Conservation (phyloP, 2,329 filamentous ascomycete species). For the Metarhizium brunneum region DNA sequence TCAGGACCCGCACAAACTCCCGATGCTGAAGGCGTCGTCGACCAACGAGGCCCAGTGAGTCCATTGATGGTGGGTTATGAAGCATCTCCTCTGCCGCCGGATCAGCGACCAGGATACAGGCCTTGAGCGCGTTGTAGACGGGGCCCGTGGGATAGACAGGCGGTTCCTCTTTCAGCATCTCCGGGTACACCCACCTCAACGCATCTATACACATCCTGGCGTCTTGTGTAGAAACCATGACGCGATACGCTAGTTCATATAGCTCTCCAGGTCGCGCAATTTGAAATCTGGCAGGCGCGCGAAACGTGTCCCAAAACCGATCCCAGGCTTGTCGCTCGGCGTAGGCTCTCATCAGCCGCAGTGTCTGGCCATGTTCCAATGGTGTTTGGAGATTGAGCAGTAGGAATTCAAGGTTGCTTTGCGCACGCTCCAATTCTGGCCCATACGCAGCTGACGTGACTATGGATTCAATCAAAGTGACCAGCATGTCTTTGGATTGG, state of each 20-base stretch:
- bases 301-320: constrained; percentile 53
- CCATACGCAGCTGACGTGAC: constrained; percentile 22
- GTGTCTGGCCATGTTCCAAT: constrained; percentile 29
- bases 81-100: constrained; percentile 31
- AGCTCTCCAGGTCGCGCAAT: constrained; percentile 38
- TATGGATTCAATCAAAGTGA: constrained; percentile 33
- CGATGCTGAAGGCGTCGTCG: constrained; percentile 16
- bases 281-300: constrained; percentile 40
- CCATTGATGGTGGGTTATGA: constrained; percentile 8
- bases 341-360: constrained; percentile 36
- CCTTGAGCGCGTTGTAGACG: constrained; percentile 38
- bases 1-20: constrained; percentile 23
- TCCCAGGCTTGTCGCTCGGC: constrained; percentile 39
- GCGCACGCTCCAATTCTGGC: constrained; percentile 26
- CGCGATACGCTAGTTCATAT: constrained; percentile 45
- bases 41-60: constrained; percentile 7
- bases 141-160: constrained; percentile 33
- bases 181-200: constrained; percentile 44
- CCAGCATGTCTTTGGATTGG: constrained; percentile 37
- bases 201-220: constrained; percentile 34
- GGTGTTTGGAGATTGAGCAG: constrained; percentile 27
- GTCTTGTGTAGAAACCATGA: constrained; percentile 35
- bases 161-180: constrained; percentile 48
- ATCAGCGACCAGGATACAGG: constrained; percentile 47
- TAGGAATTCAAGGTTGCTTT: constrained; percentile 35